Evolutionary conservation across 2,329 filamentous ascomycete species (phyloP), one percentile per base, ranked within the genome.

Genomic region (Aspergillus fijiensis): DNA sequence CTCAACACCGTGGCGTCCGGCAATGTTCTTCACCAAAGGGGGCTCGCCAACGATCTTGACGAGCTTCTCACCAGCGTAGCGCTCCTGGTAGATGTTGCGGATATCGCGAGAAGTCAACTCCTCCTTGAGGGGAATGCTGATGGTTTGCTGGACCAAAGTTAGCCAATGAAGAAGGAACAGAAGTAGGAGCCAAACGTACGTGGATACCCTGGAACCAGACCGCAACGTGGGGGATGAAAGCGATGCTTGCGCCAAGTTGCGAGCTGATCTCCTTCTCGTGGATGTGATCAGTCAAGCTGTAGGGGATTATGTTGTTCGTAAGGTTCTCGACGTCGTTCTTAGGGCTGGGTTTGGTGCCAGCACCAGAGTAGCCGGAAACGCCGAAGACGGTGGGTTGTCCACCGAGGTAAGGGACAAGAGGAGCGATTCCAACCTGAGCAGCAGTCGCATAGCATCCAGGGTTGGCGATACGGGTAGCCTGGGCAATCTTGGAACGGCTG

Each of bases 171-270:
- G 60, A 54, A 29, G 16, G 7, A 23, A 14, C 9, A 47, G 39
- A 42, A 5, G 12, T 49, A 3, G n/a, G 52, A 29, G 39, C 14
- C 6, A 2, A 11, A 55, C 74, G 75, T 79, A 83, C 81, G 73
- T 91, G 88, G 68, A 98, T 98, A 65, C 94, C 94, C 73, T 96
- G 89, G 85, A 98, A 98, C 94, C 92, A 98, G 14, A 89, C 87
- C n/a, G 92, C 91, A 25, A 96, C 93, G 76, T 98, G 95, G 6
- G 95, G 95, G 60, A 95, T 89, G 74, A 99, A 99, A 5, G 88
- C 90, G 11, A 96, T 87, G 19, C 85, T 79, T 14, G 81, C 83
- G 52, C 88, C 90, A 11, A 98, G 85, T 73, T 96, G 92, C 55
- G 80, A 74, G 72, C 88, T 89, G 65, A 98, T 95, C 76, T 98